Base-by-base conservation (phyloP, 208 protist genomes). In the Phytomonas serpens region DNA sequence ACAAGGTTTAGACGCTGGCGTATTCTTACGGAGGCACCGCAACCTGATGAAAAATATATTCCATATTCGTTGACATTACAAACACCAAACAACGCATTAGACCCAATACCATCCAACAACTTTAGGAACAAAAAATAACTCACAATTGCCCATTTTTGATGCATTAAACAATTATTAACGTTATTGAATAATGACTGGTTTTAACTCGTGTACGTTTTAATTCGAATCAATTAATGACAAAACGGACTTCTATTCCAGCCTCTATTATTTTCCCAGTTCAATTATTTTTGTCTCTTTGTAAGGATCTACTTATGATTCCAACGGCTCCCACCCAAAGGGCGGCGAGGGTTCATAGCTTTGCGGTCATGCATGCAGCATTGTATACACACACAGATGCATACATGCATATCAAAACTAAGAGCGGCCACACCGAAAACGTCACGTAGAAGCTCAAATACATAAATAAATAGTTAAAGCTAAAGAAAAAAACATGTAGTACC, bases 291-390 rank as follows among this genome's bases (percentile, higher is more conserved):
- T 47, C 9, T 47, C 16, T 11, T 11, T 3, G 2, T 3, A 11
- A 47, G 14, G 40, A 19, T 47, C 14, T 11, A 47, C 1, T 47
- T 47, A 3, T 3, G 6, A 47, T 47, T 19, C 40, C 2, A 47
- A 23, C 4, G 6, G 16, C 40, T 47, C 14, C 14, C 40, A 47
- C 14, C 14, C 40, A 3, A 47, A 47, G 16, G 40, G 9, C 40
- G 3, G 40, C 14, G 40, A 19, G 14, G 40, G 14, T 11, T 19
- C 14, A 47, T 11, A 47, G 87, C 72, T 82, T 81, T 61, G 74
- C 77, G 65, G 85, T 81, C 68, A 86, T 73, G 47, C 40, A 76
- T 23, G 83, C 83, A 9, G 86, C 86, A 69, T 88, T 82, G 74
- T 89, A 85, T 16, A 89, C 73, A 64, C 78, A 78, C 6, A 89